These are phyloP conservation scores for Colletotrichum sp. DNA, from an alignment of 2,329 filamentous ascomycete genomes.

Conservation along the genomic window DNA sequence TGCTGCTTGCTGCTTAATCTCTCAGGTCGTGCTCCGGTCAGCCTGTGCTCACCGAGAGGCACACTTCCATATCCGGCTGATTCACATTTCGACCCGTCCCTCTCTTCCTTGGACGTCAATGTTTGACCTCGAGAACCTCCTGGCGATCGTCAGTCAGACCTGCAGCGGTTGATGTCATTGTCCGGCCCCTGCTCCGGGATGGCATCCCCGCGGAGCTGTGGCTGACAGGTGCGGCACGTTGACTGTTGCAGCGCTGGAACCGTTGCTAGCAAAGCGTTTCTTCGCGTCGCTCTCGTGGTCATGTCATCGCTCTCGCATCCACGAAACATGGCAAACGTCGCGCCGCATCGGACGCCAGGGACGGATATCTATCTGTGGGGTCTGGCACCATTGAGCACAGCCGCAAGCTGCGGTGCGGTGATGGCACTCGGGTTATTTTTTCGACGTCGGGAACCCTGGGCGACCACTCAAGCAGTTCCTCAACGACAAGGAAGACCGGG, in stretches of 20 bases:
- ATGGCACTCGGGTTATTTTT: not conserved
- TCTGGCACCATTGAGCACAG: constrained; percentile 10
- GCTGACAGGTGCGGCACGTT: not conserved
- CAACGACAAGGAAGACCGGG: not conserved
- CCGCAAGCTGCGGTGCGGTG: constrained; percentile 11
- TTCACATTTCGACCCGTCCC: not conserved
- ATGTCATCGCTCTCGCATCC: not conserved
- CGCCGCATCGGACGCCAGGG: not conserved
- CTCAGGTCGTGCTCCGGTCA: not conserved
- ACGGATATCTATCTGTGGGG: not conserved
- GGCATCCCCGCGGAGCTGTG: not conserved
- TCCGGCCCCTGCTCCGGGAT: not conserved
- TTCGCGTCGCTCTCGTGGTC: not conserved
- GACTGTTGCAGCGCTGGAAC: not conserved
- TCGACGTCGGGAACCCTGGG: not conserved
- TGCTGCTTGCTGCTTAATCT: not conserved
- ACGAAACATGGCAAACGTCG: not conserved
- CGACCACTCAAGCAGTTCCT: not conserved
- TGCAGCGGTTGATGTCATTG: constrained; percentile 17
- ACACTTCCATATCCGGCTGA: not conserved
- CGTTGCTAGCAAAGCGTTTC: not conserved
- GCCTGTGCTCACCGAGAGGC: constrained; percentile 6
- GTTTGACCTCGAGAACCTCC: not conserved
- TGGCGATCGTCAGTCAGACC: not conserved
- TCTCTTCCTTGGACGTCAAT: not conserved